Percentiles rank a stretch among this genome's conserved stretches.
These are phyloP conservation scores for Aspergillus novoparasiticus DNA, from an alignment of 2,329 filamentous ascomycete genomes.

Conservation along the genomic window DNA sequence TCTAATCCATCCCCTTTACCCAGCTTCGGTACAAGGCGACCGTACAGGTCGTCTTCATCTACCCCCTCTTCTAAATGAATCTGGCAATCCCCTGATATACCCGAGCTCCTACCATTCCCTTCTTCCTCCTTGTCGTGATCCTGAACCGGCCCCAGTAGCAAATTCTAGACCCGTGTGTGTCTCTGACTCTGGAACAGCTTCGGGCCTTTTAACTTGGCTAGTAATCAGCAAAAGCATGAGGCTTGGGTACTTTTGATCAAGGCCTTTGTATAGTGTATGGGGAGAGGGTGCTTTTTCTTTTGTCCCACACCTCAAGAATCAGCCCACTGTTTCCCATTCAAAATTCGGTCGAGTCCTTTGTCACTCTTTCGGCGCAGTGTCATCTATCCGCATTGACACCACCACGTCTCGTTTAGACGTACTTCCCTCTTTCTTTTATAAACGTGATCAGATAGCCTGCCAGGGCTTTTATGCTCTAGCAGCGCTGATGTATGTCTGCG, in stretches of 20 bases:
- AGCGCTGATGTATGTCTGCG: constrained; percentile 70
- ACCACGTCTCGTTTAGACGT: not conserved
- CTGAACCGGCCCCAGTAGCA: not conserved
- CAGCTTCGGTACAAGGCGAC: constrained; percentile 2
- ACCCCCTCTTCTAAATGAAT: not conserved
- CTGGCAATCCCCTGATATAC: not conserved
- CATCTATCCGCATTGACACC: not conserved
- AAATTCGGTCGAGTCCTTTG: not conserved
- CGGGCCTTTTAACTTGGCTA: not conserved
- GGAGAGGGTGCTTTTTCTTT: not conserved
- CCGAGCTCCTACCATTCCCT: not conserved
- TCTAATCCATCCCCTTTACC: constrained; percentile 15
- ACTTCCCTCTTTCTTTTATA: constrained; percentile 4
- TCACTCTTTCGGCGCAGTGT: not conserved
- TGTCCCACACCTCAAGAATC: not conserved
- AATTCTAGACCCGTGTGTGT: not conserved
- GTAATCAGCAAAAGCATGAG: not conserved
- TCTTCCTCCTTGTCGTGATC: not conserved
- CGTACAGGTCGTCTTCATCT: not conserved
- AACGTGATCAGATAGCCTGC: constrained; percentile 50
- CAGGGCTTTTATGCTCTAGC: constrained; percentile 74
- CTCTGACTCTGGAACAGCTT: constrained; percentile 2
- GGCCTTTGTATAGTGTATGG: not conserved
- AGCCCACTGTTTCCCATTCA: not conserved
- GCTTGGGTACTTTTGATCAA: constrained; percentile 2